A percentile compares a stretch with the other conserved stretches of the same genome.
These are phyloP conservation scores for Taxawa tesnikishii DNA, from an alignment of 2,329 filamentous ascomycete species.

Conservation along the genomic window DNA sequence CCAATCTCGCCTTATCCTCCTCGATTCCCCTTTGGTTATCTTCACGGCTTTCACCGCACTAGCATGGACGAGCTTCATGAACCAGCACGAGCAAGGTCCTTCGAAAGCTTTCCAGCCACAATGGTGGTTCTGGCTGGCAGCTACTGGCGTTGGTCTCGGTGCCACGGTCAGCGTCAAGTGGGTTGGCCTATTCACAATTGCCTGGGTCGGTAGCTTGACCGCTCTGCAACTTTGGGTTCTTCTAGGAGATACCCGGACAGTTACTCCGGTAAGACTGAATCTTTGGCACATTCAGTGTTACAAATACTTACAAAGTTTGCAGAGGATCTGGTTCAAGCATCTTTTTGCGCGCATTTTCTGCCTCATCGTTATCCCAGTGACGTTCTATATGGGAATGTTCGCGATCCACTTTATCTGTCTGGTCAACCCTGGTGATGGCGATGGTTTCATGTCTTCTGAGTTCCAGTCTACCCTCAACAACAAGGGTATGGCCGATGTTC, in stretches of 20 bases:
- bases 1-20: conserved; percentile 86
- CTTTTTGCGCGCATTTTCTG: conserved; percentile 85
- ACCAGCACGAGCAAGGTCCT: conserved; percentile 90
- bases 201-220: conserved; percentile 90
- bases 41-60: conserved; percentile 87
- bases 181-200: conserved; percentile 97
- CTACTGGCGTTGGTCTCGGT: conserved; percentile 77
- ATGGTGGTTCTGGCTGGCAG: conserved; percentile 97
- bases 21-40: conserved; percentile 88
- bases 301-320: conserved; percentile 74
- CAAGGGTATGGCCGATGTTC: conserved; percentile 91
- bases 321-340: conserved; percentile 80
- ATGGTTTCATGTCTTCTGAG: conserved; percentile 99
- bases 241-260: conserved; percentile 75
- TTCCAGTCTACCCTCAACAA: conserved; percentile 96
- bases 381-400: conserved; percentile 96
- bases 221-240: conserved; percentile 89
- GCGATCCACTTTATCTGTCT: conserved; percentile 91
- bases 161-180: conserved; percentile 94
- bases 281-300: too few species aligned
- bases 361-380: conserved; percentile 74
- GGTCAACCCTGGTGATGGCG: conserved; percentile 87
- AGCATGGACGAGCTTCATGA: conserved; percentile 84
- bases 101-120: conserved; percentile 72
- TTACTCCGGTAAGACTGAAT: too few species aligned